A percentile compares a stretch with the other conserved stretches of the same genome.
These are phyloP conservation scores for Trichophyton verrucosum DNA, from an alignment of 2,329 filamentous ascomycete species.

Conservation along the genomic window DNA sequence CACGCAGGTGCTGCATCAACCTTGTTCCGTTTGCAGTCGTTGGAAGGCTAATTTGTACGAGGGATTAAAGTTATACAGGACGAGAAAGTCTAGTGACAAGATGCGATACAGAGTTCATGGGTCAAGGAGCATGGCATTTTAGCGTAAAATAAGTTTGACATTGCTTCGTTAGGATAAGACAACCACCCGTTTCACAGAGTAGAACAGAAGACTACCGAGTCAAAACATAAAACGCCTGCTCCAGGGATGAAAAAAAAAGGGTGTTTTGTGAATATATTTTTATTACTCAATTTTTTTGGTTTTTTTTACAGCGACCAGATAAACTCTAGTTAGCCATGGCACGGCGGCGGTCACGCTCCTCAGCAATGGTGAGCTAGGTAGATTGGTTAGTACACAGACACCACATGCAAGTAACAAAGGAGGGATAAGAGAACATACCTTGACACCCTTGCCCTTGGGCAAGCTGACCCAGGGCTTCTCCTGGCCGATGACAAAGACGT, in stretches of 20 bases:
- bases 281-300: neutral
- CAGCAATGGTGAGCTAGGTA: constrained; percentile 73
- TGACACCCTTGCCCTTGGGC: constrained; percentile 99
- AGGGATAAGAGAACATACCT: constrained; percentile 37
- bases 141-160: neutral
- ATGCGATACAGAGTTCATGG: neutral
- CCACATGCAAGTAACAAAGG: neutral
- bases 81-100: neutral
- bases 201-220: neutral
- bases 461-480: constrained; percentile 99
- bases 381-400: constrained; percentile 12
- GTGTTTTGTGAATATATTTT: neutral
- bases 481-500: constrained; percentile 97
- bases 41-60: neutral
- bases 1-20: neutral
- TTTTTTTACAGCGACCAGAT: constrained; percentile 1
- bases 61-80: neutral
- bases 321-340: constrained; percentile 36
- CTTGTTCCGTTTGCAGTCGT: neutral
- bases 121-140: neutral
- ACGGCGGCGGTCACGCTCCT: constrained; percentile 97
- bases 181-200: neutral
- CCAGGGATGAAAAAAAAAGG: neutral
- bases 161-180: constrained; percentile 1
- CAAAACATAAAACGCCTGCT: neutral